Evolutionary conservation across 2,329 filamentous ascomycete species (phyloP), one percentile per base, ranked within the genome.

Genomic region (Cytospora mali): DNA sequence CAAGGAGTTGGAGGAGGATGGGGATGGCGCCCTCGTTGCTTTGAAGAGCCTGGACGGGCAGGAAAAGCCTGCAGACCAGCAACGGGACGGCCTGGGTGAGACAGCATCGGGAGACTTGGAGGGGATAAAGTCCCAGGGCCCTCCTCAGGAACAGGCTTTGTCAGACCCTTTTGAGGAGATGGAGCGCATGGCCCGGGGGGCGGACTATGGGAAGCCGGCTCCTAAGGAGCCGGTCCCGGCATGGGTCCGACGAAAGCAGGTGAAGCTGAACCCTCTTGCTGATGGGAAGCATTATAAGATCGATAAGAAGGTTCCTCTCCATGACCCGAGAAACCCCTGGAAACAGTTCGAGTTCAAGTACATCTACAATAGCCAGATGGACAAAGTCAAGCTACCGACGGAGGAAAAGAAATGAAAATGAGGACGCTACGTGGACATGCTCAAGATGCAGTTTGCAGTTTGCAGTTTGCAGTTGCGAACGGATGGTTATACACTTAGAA

Each of bases 21-120:
- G 39, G 6, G 49, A 55, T 25, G 23, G 46, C 23, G 64, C 55
- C 21, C 53, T 66, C 18, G 49, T 58, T 25, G 16, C 56, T 28
- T 31, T 62, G 31, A 55, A 50, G 54, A 64, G 23, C 51, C 21
- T 50, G 31, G 59, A 31, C 21, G 21, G n/a, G 42, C 31, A 7
- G 33, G 23, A 33, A 53, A 49, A 6, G 23, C 58, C 18, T 33
- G 28, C 35, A 14, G 23, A 48, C 10, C 27, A 31, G 23, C 25
- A 16, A 18, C 23, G 7, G n/a, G 31, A 27, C 18, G n/a, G 9
- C 6, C 27, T 25, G 35, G 2, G 23, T 10, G n/a, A 4, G 2
- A 11, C 42, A 13, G 9, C 42, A 10, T 18, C 42, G 10, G n/a
- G 3, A 0, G 11, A 10, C 1, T 7, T n/a, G 4, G 42, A 46